Evolutionary conservation across 352 stramenopile genomes (phyloP).

Genomic region (Thraustochytrium sp.): DNA sequence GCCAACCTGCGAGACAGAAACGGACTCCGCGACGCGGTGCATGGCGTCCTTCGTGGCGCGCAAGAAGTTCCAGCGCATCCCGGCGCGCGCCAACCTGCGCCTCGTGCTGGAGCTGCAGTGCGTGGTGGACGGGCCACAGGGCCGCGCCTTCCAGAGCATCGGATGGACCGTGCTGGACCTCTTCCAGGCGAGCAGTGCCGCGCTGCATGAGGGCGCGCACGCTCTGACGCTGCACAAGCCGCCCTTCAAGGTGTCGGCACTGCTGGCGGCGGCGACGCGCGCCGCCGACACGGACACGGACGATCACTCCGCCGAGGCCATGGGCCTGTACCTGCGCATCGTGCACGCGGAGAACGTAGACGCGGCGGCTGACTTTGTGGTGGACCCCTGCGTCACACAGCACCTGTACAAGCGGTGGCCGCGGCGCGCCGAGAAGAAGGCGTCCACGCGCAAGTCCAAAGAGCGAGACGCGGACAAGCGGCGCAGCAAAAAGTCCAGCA

Average conservation of each 20-base stretch:
- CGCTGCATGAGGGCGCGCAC: neutral
- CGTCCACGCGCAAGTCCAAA: neutral
- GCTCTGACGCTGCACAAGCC: neutral
- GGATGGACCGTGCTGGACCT: slow-evolving; percentile 19
- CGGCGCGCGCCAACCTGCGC: neutral
- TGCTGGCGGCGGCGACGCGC: neutral
- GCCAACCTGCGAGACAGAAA: neutral
- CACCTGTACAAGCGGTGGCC: slow-evolving; percentile 29
- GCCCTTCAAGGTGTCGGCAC: slow-evolving; percentile 1
- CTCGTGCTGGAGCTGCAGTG: slow-evolving; percentile 14
- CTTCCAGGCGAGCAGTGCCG: neutral
- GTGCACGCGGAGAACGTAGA: neutral
- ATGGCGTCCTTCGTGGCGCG: neutral
- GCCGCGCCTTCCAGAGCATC: slow-evolving; percentile 20
- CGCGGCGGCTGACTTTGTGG: neutral
- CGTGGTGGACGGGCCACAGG: neutral
- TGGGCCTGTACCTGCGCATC: neutral
- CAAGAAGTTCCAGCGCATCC: neutral
- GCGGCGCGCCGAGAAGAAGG: neutral
- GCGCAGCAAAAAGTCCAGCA: neutral
- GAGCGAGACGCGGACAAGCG: neutral
- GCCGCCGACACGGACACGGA: neutral
- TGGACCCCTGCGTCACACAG: slow-evolving; percentile 23
- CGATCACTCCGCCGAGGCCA: neutral
- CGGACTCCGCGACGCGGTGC: neutral